Base-by-base conservation (phyloP, 768 basidiomycete species). In the Mycena rosella region DNA sequence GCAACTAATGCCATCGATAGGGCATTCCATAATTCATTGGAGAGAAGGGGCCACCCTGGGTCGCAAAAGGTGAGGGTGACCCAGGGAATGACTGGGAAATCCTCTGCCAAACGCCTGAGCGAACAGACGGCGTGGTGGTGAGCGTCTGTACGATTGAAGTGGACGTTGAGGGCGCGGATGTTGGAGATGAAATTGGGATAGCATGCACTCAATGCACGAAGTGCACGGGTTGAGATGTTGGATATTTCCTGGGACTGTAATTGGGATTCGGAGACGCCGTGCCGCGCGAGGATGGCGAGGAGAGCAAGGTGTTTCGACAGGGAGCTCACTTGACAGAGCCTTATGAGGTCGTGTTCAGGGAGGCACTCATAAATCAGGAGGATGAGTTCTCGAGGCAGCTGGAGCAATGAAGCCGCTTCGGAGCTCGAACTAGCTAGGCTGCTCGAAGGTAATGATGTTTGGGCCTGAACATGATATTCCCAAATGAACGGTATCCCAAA, bases 281-380 rank as follows among this genome's bases (percentile, higher is more conserved):
- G 27, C 26, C 52, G 65, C 36, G 59, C 59, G 27, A 67, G 59
- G 17, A 67, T 52, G 18, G 44, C 54, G 27, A 45, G 36, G 47
- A 67, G 65, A n/a, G 65, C 59, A 32, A 67, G 44, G 7, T 60
- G 32, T 29, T 40, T 44, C 17, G 53, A 36, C 15, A 36, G 26
- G 27, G 59, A 60, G 59, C 59, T 67, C 14, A 67, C 65, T 67
- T 60, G 24, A 24, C 51, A 60, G 15, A 67, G 24, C 14, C 13
- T 60, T 6, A 56, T n/a, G 18, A 67, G 65, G n/a, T 67, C 65
- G 8, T 32, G 11, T 20, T 67, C 65, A 13, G 59, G 32, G 7
- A 67, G 49, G 15, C 29, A 55, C 17, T 56, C 59, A 17, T 34
- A 54, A 29, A 67, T 48, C 11, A 49, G 30, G 9, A 67, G 47